These are phyloP conservation scores for Bassia scoparia DNA, from an alignment of 148 eudicot genomes.

Conservation along the genomic window DNA sequence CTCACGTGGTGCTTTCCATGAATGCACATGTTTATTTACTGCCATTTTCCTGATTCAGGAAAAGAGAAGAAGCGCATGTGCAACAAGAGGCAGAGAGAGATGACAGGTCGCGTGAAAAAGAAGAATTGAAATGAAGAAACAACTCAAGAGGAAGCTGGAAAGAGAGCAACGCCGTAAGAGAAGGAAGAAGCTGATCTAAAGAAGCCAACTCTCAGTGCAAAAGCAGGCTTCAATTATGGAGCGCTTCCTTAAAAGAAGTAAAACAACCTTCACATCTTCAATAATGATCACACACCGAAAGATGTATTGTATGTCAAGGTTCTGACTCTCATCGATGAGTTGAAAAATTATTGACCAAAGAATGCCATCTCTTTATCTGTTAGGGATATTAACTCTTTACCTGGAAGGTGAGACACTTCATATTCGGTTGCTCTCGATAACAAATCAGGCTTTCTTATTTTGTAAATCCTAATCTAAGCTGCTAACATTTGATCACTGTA, in stretches of 20 bases:
- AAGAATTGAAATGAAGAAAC: constrained; percentile 61
- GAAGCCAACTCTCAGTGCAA: constrained; percentile 56
- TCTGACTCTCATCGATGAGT: no score
- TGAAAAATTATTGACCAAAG: no score
- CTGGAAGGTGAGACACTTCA: no score
- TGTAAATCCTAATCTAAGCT: no score
- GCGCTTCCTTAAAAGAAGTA: constrained; percentile 67
- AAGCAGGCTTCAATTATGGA: constrained; percentile 97
- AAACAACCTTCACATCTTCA: constrained; percentile 33
- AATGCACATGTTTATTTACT: not conserved
- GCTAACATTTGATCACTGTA: no score
- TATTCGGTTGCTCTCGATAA: no score
- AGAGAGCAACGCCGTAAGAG: constrained; percentile 70
- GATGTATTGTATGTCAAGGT: no score
- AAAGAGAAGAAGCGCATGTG: constrained; percentile 67
- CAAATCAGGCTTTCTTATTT: no score
- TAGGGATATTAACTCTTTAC: no score
- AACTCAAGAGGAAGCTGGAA: constrained; percentile 67
- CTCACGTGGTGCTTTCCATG: not conserved
- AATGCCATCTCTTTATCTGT: no score
- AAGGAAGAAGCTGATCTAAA: constrained; percentile 86
- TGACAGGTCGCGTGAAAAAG: constrained; percentile 68
- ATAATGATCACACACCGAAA: constrained; percentile 32
- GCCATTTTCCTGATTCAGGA: constrained; percentile 47
- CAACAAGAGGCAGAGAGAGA: constrained; percentile 87